Percentiles rank a stretch among this genome's conserved stretches.
phyloP scores from a whole-genome alignment of 768 basidiomycete species.

The Xerocomellus dryophilus region DNA sequence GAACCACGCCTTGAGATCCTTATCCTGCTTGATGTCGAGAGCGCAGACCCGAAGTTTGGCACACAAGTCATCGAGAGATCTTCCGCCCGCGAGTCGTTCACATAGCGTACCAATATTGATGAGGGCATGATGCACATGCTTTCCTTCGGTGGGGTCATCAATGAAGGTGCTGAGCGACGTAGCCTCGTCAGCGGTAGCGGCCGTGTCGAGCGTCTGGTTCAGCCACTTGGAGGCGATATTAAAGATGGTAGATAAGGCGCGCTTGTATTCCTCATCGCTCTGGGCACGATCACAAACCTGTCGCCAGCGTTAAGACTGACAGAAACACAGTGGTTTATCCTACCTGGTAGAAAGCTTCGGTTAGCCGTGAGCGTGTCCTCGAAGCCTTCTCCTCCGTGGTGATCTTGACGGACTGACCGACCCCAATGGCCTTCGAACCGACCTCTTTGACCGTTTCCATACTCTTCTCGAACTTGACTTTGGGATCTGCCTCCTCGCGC shows the following conservation, averaged over 20 bases:
- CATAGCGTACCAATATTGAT: slow-evolving; percentile 37
- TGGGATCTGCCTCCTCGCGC: slow-evolving; percentile 44
- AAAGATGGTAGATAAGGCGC: slow-evolving; percentile 57
- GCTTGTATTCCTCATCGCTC: slow-evolving; percentile 55
- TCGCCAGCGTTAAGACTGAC: neutral
- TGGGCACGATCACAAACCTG: slow-evolving; percentile 67
- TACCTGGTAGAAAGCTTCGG: slow-evolving; percentile 54
- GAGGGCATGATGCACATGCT: slow-evolving; percentile 57
- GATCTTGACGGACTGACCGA: slow-evolving; percentile 41
- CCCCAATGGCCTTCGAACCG: slow-evolving; percentile 57
- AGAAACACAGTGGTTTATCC: neutral
- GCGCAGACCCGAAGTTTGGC: slow-evolving; percentile 41
- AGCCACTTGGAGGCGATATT: slow-evolving; percentile 56
- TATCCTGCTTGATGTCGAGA: slow-evolving; percentile 50
- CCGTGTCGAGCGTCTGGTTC: slow-evolving; percentile 47
- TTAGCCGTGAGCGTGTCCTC: slow-evolving; percentile 41
- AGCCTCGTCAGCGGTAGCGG: slow-evolving; percentile 40
- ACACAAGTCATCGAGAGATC: slow-evolving; percentile 50
- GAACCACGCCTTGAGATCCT: slow-evolving; percentile 51
- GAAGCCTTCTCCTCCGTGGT: slow-evolving; percentile 45
- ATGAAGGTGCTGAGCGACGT: slow-evolving; percentile 55
- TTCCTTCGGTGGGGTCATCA: slow-evolving; percentile 58
- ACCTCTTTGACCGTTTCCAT: slow-evolving; percentile 63
- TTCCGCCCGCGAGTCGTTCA: slow-evolving; percentile 51
- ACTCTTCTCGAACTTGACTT: slow-evolving; percentile 58